phyloP scores from a whole-genome alignment of 805 yeast species.

The Cyberlindnera xishuangbannaensis region DNA sequence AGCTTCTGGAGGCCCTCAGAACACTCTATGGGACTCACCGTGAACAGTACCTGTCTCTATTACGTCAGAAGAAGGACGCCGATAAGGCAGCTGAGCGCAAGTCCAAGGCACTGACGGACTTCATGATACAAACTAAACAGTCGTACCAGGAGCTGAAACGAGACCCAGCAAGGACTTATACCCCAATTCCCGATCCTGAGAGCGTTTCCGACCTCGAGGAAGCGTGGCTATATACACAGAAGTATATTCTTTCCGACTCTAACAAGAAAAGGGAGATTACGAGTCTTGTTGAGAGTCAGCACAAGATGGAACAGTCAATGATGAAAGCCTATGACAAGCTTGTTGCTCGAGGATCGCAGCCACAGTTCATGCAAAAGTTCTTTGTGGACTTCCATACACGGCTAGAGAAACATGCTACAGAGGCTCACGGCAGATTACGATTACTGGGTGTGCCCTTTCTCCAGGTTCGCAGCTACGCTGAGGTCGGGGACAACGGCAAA shows the following conservation, averaged over 20 bases:
- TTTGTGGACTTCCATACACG: too few relatives aligned
- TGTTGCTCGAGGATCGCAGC: too few relatives aligned
- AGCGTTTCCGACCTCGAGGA: not conserved
- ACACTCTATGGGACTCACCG: not conserved
- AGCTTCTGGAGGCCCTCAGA: not conserved
- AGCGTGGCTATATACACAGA: slow-evolving; percentile 7
- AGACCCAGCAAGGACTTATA: too few relatives aligned
- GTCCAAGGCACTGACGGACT: too few relatives aligned
- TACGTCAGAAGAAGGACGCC: not conserved
- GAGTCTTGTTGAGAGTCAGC: slow-evolving; percentile 5
- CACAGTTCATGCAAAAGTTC: too few relatives aligned
- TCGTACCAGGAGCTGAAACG: not conserved
- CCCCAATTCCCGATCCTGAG: not conserved
- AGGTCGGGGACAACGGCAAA: not conserved
- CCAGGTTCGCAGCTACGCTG: too few relatives aligned
- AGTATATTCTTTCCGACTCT: slow-evolving; percentile 1
- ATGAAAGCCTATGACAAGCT: not conserved
- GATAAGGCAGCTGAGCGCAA: not conserved
- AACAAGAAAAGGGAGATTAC: not conserved
- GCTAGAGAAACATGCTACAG: too few relatives aligned
- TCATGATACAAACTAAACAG: not conserved
- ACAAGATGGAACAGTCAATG: not conserved
- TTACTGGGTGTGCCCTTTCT: too few relatives aligned
- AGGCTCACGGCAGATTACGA: too few relatives aligned
- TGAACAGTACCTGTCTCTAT: not conserved